Conservation (phyloP, 306 rosid species). For the Dalbergia cultrata region DNA sequence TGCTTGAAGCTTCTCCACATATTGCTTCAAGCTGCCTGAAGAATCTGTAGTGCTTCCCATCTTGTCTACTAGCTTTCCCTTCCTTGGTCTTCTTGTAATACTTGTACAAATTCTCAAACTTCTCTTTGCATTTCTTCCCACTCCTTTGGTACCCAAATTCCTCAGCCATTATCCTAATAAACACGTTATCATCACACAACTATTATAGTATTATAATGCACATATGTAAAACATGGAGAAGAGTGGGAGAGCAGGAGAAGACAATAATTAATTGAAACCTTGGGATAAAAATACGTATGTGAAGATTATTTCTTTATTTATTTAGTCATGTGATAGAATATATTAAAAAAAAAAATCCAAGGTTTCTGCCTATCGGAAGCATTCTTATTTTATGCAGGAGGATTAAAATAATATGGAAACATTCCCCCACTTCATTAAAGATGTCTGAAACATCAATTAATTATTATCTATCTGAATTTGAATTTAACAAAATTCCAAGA, state of each 20-base stretch:
- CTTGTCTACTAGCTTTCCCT: conserved; percentile 84
- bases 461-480: not conserved
- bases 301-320: not conserved
- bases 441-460: conserved; percentile 45
- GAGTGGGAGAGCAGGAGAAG: too few relatives aligned
- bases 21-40: conserved; percentile 87
- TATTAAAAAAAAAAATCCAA: not conserved
- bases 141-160: conserved; percentile 85
- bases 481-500: conserved; percentile 42
- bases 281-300: too few relatives aligned
- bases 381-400: not conserved
- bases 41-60: conserved; percentile 86
- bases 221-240: too few relatives aligned
- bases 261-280: too few relatives aligned
- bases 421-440: conserved; percentile 44
- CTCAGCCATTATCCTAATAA: conserved; percentile 70
- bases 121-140: conserved; percentile 90
- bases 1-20: conserved; percentile 60
- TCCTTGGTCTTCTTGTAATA: conserved; percentile 92
- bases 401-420: conserved; percentile 50
- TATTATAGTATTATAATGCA: too few relatives aligned
- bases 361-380: not conserved
- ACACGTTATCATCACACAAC: too few relatives aligned
- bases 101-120: conserved; percentile 88
- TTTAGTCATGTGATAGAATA: conserved; percentile 26